phyloP scores from a whole-genome alignment of 1,284 basidiomycete species.

The Veloboletus limbatus region DNA sequence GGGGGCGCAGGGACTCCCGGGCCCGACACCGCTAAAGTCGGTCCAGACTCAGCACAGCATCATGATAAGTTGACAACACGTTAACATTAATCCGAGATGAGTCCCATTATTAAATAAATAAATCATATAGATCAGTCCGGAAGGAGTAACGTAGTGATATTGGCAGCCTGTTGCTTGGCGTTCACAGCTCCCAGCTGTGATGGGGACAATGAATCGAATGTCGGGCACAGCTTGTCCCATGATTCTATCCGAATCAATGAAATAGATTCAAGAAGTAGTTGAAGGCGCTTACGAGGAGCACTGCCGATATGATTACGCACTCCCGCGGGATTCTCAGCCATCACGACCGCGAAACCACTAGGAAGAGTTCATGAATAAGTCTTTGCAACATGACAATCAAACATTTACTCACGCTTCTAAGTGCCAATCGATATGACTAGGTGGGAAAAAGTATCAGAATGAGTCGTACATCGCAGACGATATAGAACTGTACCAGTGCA shows the following conservation, averaged over 20 bases:
- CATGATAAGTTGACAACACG: no score
- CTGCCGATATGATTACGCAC: constrained; percentile 11
- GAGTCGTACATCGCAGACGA: not conserved
- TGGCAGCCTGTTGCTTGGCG: constrained; percentile 19
- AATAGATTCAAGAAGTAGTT: not conserved
- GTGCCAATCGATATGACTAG: constrained; percentile 49
- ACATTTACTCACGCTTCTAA: constrained; percentile 32
- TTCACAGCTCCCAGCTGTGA: constrained; percentile 23
- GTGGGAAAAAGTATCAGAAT: not conserved
- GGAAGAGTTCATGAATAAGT: not conserved
- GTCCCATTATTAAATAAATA: no score
- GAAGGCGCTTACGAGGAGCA: constrained; percentile 15
- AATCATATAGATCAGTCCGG: constrained; percentile 16
- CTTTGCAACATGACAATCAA: not conserved
- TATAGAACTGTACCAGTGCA: constrained; percentile 39
- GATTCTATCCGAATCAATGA: constrained; percentile 11
- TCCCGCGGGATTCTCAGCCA: constrained; percentile 36
- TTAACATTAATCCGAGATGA: no score
- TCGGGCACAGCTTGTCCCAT: constrained; percentile 26
- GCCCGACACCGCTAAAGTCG: no score
- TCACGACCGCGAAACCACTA: constrained; percentile 40
- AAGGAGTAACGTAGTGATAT: constrained; percentile 19
- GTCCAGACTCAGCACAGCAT: no score
- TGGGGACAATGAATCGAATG: constrained; percentile 16
- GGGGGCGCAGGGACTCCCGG: no score